Evolutionary conservation across 2,329 filamentous ascomycete species (phyloP), one percentile per base, ranked within the genome.

Genomic region (Aspergillus uvarum): DNA sequence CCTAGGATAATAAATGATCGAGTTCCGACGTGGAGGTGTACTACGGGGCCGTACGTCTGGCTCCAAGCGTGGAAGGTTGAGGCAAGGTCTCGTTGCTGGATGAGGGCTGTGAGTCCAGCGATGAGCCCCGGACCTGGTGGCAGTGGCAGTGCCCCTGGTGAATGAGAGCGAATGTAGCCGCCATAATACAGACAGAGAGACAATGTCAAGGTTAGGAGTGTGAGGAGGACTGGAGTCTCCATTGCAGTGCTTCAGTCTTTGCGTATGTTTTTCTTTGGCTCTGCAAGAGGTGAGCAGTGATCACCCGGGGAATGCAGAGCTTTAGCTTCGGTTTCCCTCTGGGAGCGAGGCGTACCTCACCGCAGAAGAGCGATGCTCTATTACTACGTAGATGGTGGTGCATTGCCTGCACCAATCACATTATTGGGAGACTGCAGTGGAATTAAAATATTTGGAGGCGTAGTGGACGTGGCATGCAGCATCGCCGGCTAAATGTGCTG

Each of bases 1-100:
- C 73, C 71, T 2, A 78, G 66, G 6, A 78, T 63, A 7, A 79
- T 73, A 12, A 76, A 59, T 31, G 73, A 73, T 10, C 65, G 62
- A 0, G 66, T 62, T 0, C 74, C 76, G 19, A 70, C 59, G 48
- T 73, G 73, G 29, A 77, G 56, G 11, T 68, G 69, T 22, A 75
- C 56, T 8, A 78, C 70, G 1, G 72, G 70, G 1, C 77, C 77
- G 61, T 78, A 76, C 3, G 59, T 62, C 10, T 69, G 54, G 10
- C 67, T 66, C 72, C 76, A 79, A 60, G 70, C 68, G 38, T 55
- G 42, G 47, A 65, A 59, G 8, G 50, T 58, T 44, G 47, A 42
- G 10, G 55, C 48, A 53, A 58, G 49, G 44, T 55, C 49, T 29
- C 51, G 58, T 14, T 52, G 32, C 57, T 7, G 58, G 47, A 35